phyloP scores from a whole-genome alignment of 495 filamentous ascomycete species.

The Penicillium malachiteum region DNA sequence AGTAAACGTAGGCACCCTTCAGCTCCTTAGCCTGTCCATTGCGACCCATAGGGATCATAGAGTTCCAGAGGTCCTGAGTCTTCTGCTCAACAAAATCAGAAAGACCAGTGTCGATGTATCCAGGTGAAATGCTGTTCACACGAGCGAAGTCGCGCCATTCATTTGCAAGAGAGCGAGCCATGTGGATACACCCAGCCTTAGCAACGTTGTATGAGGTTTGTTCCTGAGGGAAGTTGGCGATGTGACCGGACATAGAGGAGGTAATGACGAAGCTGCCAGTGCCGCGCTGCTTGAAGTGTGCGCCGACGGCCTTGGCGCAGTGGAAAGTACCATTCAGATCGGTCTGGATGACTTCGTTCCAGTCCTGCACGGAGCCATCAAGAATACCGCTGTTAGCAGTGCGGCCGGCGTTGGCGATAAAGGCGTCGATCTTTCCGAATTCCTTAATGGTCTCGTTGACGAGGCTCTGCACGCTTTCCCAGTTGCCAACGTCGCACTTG shows the following conservation, averaged over 20 bases:
- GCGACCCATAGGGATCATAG: constrained; percentile 75
- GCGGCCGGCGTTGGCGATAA: constrained; percentile 68
- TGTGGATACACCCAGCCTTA: constrained; percentile 61
- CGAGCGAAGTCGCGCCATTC: constrained; percentile 79
- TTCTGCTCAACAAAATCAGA: constrained; percentile 72
- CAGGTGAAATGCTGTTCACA: constrained; percentile 71
- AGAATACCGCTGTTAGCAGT: constrained; percentile 62
- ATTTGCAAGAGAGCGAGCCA: constrained; percentile 63
- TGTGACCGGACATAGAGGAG: constrained; percentile 67
- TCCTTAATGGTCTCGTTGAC: constrained; percentile 57
- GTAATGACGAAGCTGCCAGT: constrained; percentile 64
- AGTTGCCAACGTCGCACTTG: constrained; percentile 56
- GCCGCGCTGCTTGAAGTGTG: constrained; percentile 61
- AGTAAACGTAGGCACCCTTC: constrained; percentile 80
- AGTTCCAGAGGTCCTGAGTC: constrained; percentile 66
- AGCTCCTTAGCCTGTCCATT: constrained; percentile 77
- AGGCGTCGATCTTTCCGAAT: constrained; percentile 65
- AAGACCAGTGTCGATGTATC: constrained; percentile 78
- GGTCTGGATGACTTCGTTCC: constrained; percentile 66
- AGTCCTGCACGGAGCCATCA: constrained; percentile 62
- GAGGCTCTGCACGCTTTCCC: constrained; percentile 48
- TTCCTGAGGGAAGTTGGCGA: constrained; percentile 76
- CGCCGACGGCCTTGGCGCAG: constrained; percentile 66
- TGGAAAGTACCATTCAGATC: constrained; percentile 65
- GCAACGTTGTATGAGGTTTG: constrained; percentile 81